phyloP scores from a whole-genome alignment of 345 rosid genomes.

The Nasturtium officinale region DNA sequence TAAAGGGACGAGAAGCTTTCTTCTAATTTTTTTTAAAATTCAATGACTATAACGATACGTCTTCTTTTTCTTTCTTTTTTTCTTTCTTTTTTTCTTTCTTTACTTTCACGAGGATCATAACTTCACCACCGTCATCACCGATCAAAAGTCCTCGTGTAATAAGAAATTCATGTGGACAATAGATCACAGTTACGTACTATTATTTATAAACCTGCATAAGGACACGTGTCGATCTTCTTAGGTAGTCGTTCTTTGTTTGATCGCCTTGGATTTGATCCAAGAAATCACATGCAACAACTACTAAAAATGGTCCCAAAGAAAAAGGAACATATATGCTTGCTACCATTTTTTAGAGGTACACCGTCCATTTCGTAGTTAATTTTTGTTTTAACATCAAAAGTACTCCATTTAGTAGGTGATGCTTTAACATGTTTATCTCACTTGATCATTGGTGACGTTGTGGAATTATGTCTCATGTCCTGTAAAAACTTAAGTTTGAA shows the following conservation, averaged over 20 bases:
- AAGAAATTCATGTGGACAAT: not conserved
- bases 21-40: not conserved
- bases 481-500: too few relatives aligned
- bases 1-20: not conserved
- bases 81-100: too few relatives aligned
- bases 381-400: not conserved
- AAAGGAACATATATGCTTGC: not conserved
- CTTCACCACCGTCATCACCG: slow-evolving; percentile 15
- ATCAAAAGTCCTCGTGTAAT: slow-evolving; percentile 6
- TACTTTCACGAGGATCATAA: slow-evolving; percentile 20
- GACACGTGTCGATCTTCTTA: slow-evolving; percentile 25
- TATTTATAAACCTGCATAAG: not conserved
- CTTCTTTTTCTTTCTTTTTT: not conserved
- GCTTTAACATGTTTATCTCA: not conserved
- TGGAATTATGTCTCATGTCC: too few relatives aligned
- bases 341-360: too few relatives aligned
- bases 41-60: not conserved
- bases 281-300: slow-evolving; percentile 12
- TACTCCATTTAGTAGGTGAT: not conserved
- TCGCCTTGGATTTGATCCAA: slow-evolving; percentile 1
- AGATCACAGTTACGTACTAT: not conserved
- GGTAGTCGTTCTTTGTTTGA: slow-evolving; percentile 20
- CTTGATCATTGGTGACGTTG: too few relatives aligned
- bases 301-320: not conserved
- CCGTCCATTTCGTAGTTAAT: not conserved